Conservation (phyloP, 2,329 filamentous ascomycete genomes). For the Septoria petroselini region DNA sequence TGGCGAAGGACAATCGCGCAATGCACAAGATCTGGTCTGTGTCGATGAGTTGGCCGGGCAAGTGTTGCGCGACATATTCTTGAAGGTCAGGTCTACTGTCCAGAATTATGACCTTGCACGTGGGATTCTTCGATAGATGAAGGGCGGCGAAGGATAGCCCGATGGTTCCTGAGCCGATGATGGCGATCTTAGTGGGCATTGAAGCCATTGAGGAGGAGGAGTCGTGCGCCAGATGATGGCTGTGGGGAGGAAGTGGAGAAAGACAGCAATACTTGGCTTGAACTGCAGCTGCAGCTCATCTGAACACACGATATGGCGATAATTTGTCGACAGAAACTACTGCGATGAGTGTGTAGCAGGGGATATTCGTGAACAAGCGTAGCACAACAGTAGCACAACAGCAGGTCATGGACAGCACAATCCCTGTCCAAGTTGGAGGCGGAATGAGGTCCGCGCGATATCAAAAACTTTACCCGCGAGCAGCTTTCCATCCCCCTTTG, state of each 20-base stretch:
- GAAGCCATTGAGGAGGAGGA: neutral
- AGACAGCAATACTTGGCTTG: neutral
- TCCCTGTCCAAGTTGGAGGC: too few relatives aligned
- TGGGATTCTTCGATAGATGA: constrained; percentile 47
- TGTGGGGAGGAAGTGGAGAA: neutral
- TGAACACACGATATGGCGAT: too few relatives aligned
- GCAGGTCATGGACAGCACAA: too few relatives aligned
- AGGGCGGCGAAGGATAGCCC: constrained; percentile 57
- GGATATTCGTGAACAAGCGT: too few relatives aligned
- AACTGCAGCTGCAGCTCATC: neutral
- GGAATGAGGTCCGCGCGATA: neutral
- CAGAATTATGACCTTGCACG: constrained; percentile 47
- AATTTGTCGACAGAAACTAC: too few relatives aligned
- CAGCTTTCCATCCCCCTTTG: neutral
- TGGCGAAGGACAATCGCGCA: constrained; percentile 39
- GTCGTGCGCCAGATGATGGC: neutral
- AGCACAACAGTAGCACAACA: too few relatives aligned
- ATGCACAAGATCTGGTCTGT: constrained; percentile 28
- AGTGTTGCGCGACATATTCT: constrained; percentile 43
- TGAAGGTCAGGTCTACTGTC: constrained; percentile 51
- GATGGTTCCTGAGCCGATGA: constrained; percentile 51
- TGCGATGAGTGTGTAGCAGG: too few relatives aligned
- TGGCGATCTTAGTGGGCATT: constrained; percentile 36
- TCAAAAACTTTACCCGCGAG: too few relatives aligned
- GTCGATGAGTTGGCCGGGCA: constrained; percentile 46